Evolutionary conservation across 2,329 filamentous ascomycete species (phyloP).

Genomic region (Pyrenochaeta sp.): DNA sequence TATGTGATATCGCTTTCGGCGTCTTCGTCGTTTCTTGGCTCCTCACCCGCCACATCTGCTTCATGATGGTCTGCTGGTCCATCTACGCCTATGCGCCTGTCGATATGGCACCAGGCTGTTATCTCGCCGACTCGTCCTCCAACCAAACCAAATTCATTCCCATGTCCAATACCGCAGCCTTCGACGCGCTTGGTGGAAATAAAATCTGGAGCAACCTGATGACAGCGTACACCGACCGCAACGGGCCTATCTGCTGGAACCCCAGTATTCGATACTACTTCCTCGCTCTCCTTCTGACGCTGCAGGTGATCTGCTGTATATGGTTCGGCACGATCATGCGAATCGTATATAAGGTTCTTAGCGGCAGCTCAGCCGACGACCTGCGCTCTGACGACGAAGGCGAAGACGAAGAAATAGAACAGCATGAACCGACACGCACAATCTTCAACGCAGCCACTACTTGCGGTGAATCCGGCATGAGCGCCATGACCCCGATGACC

Average conservation of each 20-base stretch:
- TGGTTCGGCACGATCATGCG: constrained; percentile 92
- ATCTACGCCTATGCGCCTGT: constrained; percentile 72
- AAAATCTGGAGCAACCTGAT: constrained; percentile 67
- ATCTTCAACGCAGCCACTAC: constrained; percentile 38
- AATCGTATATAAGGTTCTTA: constrained; percentile 81
- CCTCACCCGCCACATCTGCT: constrained; percentile 80
- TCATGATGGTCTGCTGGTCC: constrained; percentile 82
- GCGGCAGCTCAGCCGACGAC: constrained; percentile 82
- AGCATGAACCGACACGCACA: constrained; percentile 22
- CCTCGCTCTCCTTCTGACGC: constrained; percentile 75
- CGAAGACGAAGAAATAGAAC: constrained; percentile 60
- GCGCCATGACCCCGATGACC: constrained; percentile 19
- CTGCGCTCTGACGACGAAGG: constrained; percentile 86
- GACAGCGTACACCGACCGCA: constrained; percentile 75
- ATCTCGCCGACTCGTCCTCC: constrained; percentile 62
- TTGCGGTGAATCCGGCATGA: constrained; percentile 40
- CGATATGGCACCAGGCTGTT: constrained; percentile 75
- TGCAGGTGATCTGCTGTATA: constrained; percentile 81
- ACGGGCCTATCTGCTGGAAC: constrained; percentile 83
- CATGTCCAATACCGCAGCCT: constrained; percentile 59
- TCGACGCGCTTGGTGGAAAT: constrained; percentile 51
- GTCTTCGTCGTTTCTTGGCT: constrained; percentile 90
- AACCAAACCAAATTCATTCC: constrained; percentile 54
- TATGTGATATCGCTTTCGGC: constrained; percentile 85
- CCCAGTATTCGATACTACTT: constrained; percentile 78